Conservation (phyloP, 164 flowering plant genomes). For the Magnolia changhungtana region DNA sequence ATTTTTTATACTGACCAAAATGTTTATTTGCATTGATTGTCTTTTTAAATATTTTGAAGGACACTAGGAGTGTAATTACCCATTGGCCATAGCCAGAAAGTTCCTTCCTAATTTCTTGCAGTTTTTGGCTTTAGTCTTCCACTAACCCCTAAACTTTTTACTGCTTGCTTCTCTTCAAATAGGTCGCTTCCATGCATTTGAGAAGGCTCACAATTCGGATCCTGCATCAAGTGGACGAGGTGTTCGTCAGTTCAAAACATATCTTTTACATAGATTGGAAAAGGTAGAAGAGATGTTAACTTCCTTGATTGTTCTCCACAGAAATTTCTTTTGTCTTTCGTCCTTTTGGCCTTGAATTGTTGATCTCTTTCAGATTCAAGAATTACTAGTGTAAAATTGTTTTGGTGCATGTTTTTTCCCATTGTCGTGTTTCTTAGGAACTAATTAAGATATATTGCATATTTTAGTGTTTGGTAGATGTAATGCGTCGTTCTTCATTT, state of each 20-base stretch:
- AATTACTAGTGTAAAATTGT: too few relatives aligned
- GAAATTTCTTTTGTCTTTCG: background rate
- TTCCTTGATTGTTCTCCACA: background rate
- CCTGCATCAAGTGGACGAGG: conserved; percentile 79
- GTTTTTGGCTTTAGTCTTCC: background rate
- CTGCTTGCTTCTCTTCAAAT: conserved; percentile 18
- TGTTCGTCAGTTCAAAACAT: conserved; percentile 93
- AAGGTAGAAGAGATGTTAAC: conserved; percentile 42
- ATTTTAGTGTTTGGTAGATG: too few relatives aligned
- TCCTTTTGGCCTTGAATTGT: background rate
- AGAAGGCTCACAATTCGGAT: conserved; percentile 82
- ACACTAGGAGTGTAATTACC: too few relatives aligned
- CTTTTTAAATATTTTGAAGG: too few relatives aligned
- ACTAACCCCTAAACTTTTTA: background rate
- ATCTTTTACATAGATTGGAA: conserved; percentile 72
- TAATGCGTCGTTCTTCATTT: too few relatives aligned
- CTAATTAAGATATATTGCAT: too few relatives aligned
- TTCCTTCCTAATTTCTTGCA: background rate
- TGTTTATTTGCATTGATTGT: too few relatives aligned
- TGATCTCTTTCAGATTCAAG: too few relatives aligned
- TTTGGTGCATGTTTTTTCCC: too few relatives aligned
- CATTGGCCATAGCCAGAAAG: too few relatives aligned
- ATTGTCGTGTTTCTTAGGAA: too few relatives aligned
- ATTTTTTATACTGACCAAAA: too few relatives aligned
- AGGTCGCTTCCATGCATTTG: conserved; percentile 99